Evolutionary conservation across 164 flowering plant genomes (phyloP).

Genomic region (Nymphaea thermarum): DNA sequence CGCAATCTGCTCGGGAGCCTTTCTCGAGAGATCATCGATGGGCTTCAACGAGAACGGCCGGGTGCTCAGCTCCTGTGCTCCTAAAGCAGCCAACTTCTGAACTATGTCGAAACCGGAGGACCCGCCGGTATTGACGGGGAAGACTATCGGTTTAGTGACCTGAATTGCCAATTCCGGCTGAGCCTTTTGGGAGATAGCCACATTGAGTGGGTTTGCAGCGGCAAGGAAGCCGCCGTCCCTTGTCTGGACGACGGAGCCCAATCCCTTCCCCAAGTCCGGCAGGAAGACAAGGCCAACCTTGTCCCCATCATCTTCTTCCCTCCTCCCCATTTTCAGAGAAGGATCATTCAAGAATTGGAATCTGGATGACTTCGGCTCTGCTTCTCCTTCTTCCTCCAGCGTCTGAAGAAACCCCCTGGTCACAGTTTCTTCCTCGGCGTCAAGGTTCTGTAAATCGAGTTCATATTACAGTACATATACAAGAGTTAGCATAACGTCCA

Average conservation of each 20-base stretch:
- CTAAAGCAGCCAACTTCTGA: constrained; percentile 56
- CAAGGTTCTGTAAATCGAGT: constrained; percentile 40
- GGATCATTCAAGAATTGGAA: constrained; percentile 12
- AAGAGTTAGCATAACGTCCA: too few species aligned
- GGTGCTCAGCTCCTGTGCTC: constrained; percentile 51
- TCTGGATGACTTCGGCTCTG: constrained; percentile 12
- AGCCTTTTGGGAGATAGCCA: constrained; percentile 43
- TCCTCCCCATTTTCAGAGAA: constrained; percentile 17
- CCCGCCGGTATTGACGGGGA: constrained; percentile 22
- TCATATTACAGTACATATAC: too few species aligned
- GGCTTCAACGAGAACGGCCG: constrained; percentile 44
- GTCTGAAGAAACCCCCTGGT: constrained; percentile 79
- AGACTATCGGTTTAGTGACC: constrained; percentile 55
- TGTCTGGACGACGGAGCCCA: constrained; percentile 85
- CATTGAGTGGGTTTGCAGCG: constrained; percentile 58
- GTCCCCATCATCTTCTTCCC: constrained; percentile 20
- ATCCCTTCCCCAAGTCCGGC: constrained; percentile 79
- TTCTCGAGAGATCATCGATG: constrained; percentile 68
- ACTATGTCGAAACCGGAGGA: constrained; percentile 54
- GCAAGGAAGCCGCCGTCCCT: constrained; percentile 82
- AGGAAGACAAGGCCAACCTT: constrained; percentile 31
- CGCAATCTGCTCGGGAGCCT: constrained; percentile 89
- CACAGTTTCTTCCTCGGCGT: constrained; percentile 84
- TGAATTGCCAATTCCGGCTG: constrained; percentile 90
- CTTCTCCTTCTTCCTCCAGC: constrained; percentile 65